Base-by-base conservation (phyloP, 768 basidiomycete species). In the Amanita muscaria region DNA sequence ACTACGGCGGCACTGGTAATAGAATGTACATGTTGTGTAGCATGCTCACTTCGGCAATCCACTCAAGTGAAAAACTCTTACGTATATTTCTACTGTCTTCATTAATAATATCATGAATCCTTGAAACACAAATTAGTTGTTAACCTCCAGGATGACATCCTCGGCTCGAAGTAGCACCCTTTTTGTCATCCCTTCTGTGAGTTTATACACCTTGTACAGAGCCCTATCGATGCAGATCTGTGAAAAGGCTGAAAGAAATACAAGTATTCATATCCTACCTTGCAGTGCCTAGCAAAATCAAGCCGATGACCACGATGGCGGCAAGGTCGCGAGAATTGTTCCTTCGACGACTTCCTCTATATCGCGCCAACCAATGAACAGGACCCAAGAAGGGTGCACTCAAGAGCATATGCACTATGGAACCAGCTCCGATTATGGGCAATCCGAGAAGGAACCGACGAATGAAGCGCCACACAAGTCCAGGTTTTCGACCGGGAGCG, bases 91-190 rank as follows among this genome's bases (percentile, higher is more conserved):
- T 24, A 16, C 12, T n/a, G 15, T 32, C 27, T 16, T 33, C 25
- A 44, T 44, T n/a, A n/a, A 6, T 39, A 32, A 42, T 41, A 53
- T 30, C 50, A n/a, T 47, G 25, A 23, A 40, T 24, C 27, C 16
- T 16, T 19, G 14, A 9, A 27, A 23, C 35, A 32, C 67, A 59
- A 76, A 50, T 70, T 71, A 42, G 30, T 38, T 46, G 23, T 39
- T 46, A 25, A 88, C 87, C 60, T 89, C 87, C 27, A 89, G 64
- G 48, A 89, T 88, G 2, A 79, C 81, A 59, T 87, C 81, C 56
- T 89, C 87, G 3, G 86, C 86, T 24, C 81, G 76, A 7, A 77
- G 65, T 25, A 89, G 66, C 16, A 83, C 43, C 18, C 76, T 70
- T 54, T 80, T 77, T 1, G 81, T 73, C 24, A 74, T 54, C 27